Evolutionary conservation across 169 alveolate species (phyloP).

Genomic region (Cryptosporidium sp.): DNA sequence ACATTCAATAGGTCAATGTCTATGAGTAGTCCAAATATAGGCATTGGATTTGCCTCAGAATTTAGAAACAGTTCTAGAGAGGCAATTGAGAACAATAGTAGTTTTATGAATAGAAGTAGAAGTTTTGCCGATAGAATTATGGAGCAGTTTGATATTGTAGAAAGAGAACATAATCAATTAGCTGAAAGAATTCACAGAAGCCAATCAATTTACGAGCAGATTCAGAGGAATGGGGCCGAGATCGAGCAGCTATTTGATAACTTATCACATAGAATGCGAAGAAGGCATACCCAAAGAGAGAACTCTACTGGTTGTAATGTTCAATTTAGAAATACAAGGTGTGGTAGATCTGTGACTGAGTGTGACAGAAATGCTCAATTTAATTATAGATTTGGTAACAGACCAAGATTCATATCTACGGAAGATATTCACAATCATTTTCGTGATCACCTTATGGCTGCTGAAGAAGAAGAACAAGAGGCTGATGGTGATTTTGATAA

Average conservation of each 20-base stretch:
- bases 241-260: constrained; percentile 1
- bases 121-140: constrained; percentile 58
- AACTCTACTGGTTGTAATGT: background rate
- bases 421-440: background rate
- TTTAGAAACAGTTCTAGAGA: background rate
- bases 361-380: background rate
- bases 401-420: background rate
- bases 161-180: constrained; percentile 25
- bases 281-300: constrained; percentile 14
- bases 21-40: constrained; percentile 44
- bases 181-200: constrained; percentile 52
- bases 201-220: constrained; percentile 34
- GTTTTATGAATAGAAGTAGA: constrained; percentile 44
- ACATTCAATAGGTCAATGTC: constrained; percentile 31
- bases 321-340: background rate
- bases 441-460: background rate
- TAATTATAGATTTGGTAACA: constrained; percentile 1
- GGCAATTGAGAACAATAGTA: constrained; percentile 31
- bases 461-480: background rate
- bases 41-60: background rate
- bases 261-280: constrained; percentile 24
- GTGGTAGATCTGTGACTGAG: background rate
- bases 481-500: background rate
- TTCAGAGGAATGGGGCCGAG: constrained; percentile 28
- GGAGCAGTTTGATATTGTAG: constrained; percentile 53